Base-by-base conservation (phyloP, 768 basidiomycete genomes). In the Guyanaporus albipodus region DNA sequence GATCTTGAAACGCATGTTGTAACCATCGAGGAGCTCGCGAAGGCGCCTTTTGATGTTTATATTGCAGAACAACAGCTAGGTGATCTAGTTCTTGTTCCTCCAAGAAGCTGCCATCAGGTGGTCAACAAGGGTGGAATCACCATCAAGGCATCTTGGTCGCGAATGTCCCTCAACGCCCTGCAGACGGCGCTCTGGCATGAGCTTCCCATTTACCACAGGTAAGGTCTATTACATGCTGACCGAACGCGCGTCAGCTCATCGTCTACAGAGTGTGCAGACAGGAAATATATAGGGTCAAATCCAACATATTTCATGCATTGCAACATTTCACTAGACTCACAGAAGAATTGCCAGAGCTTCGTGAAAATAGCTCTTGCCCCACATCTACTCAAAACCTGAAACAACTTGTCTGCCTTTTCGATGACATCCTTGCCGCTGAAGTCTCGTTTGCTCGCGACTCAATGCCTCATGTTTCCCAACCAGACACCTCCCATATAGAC, bases 91-190 rank as follows among this genome's bases (percentile, higher is more conserved):
- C 72, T 91, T 17, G 87, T 92, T 17, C 90, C 90, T 14, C 84
- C 86, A 19, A 73, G 84, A 50, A 84, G 84, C 52, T 87, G 83
- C 46, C 90, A 92, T 64, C 90, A 92, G 61, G 89, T 91, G 4
- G 74, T 91, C 21, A 92, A 92, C 54, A 68, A 70, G 38, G 87
- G 90, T 19, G 88, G 90, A 11, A 74, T 92, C 19, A 88, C 87
- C 0, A 72, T 91, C 61, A 92, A 92, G 66, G 81, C 82, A 4
- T 85, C 86, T 1, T 92, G 90, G 90, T 91, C 88, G 1, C 73
- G 90, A 37, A 91, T 92, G 87, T 84, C 86, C 7, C 56, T 85
- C 22, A 61, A 68, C 38, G 83, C 86, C 4, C 61, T 89, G 12
- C 61, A 64, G 32, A 69, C 72, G 1, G 85, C 88, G 3, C 70